Evolutionary conservation across 257 asterid species (phyloP).

Genomic region (Solanum boliviense): DNA sequence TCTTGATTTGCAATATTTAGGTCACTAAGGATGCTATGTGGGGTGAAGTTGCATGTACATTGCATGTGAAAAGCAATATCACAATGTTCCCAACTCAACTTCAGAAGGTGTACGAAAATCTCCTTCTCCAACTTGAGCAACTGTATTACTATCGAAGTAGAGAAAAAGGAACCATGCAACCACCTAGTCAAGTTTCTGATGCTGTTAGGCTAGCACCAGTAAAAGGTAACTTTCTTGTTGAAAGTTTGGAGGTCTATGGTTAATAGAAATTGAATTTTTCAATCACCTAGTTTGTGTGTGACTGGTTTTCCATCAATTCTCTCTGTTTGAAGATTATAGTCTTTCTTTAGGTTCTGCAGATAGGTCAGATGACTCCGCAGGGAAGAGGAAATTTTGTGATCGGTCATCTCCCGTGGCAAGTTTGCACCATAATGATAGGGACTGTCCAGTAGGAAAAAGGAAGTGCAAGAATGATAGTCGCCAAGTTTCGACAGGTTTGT

Average conservation of each 20-base stretch:
- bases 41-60: conserved; percentile 48
- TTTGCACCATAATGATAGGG: neutral
- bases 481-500: conserved; percentile 20
- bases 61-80: conserved; percentile 12
- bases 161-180: conserved; percentile 13
- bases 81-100: conserved; percentile 35
- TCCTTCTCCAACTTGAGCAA: conserved; percentile 53
- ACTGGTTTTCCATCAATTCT: neutral
- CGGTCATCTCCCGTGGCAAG: conserved; percentile 4
- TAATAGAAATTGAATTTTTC: neutral
- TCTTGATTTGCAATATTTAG: conserved; percentile 9
- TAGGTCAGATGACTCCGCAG: conserved; percentile 9
- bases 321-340: neutral
- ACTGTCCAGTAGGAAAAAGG: conserved; percentile 5
- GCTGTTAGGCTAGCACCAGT: conserved; percentile 1
- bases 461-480: neutral
- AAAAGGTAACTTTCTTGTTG: neutral
- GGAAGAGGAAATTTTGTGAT: conserved; percentile 27
- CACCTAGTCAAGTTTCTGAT: conserved; percentile 11
- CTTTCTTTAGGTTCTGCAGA: neutral
- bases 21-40: conserved; percentile 54
- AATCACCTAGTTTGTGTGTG: neutral
- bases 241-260: neutral
- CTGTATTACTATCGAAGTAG: conserved; percentile 34
- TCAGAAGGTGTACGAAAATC: conserved; percentile 34